Evolutionary conservation across 495 filamentous ascomycete species (phyloP).

Genomic region (Hypoxylon cercidicola): DNA sequence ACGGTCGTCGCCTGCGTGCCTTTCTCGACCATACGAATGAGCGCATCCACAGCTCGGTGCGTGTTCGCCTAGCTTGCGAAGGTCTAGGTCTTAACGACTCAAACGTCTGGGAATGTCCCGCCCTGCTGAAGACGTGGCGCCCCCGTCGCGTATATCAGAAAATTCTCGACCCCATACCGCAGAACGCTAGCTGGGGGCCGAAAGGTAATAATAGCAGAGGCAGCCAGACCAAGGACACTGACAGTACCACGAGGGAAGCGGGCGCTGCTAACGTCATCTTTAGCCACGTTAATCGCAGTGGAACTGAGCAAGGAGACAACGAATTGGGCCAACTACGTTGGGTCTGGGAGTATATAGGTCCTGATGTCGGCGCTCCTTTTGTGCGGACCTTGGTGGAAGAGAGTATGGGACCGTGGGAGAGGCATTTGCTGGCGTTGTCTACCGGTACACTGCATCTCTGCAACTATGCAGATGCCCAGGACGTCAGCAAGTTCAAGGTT

Average conservation of each 20-base stretch:
- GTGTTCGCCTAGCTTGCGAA: constrained; percentile 61
- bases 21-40: constrained; percentile 70
- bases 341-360: constrained; percentile 63
- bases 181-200: constrained; percentile 49
- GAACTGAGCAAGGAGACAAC: neutral
- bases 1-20: constrained; percentile 49
- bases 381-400: constrained; percentile 58
- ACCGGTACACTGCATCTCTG: constrained; percentile 52
- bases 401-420: constrained; percentile 61
- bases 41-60: constrained; percentile 70
- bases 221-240: constrained; percentile 11
- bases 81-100: constrained; percentile 68
- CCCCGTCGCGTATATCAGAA: constrained; percentile 42
- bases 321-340: constrained; percentile 46
- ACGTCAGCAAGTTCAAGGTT: constrained; percentile 28
- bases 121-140: constrained; percentile 58
- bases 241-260: neutral
- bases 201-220: constrained; percentile 9
- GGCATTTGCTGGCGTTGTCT: constrained; percentile 54
- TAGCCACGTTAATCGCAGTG: neutral
- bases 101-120: constrained; percentile 61
- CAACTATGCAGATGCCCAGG: constrained; percentile 48
- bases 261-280: neutral
- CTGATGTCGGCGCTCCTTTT: constrained; percentile 50
- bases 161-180: constrained; percentile 50